Evolutionary conservation across 2,329 filamentous ascomycete genomes (phyloP), one percentile per base, ranked within the genome.

Genomic region (Dichotomopilus funicola): DNA sequence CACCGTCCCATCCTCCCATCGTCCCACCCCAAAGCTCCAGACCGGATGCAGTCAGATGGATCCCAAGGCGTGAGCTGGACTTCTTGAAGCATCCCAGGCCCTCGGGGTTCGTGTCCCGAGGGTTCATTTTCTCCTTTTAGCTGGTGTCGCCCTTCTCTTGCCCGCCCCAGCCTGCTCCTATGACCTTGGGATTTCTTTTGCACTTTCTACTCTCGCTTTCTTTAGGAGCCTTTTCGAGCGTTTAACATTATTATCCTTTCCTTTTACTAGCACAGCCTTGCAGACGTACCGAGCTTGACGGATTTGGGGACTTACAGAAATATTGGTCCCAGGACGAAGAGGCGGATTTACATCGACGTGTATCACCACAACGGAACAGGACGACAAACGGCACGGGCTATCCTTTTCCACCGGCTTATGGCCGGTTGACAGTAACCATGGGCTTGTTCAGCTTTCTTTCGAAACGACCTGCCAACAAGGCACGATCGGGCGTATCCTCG

Each of bases 401-500:
- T 27, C 51, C 51, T 53, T 37, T 8, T 12, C 37, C 37, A 44
- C 49, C 49, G 13, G 41, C 40, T 45, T 34, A 55, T 55, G 53
- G 53, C 53, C 36, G 48, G 53, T 12, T 38, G 10, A 37, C 43
- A 47, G 10, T 11, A 41, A 62, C 48, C 49, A 70, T 70, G 68
- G 68, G 68, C 52, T 59, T 70, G 52, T 57, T 70, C 46, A 66
- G 64, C 60, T 66, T 70, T 37, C 49, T 70, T 38, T 59, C 63
- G 5, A 63, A 58, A 44, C 68, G 63, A 49, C 38, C 58, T 27
- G 44, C 57, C 12, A 59, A 64, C 27, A 67, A 63, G 53, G 51
- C 37, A 45, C 61, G 61, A 50, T 5, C 49, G 40, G 19, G 58
- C 10, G 33, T 47, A 11, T 48, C 55, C 4, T 7, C 60, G 6